phyloP scores from a whole-genome alignment of 2,329 filamentous ascomycete genomes.

The Tolypocladium album region DNA sequence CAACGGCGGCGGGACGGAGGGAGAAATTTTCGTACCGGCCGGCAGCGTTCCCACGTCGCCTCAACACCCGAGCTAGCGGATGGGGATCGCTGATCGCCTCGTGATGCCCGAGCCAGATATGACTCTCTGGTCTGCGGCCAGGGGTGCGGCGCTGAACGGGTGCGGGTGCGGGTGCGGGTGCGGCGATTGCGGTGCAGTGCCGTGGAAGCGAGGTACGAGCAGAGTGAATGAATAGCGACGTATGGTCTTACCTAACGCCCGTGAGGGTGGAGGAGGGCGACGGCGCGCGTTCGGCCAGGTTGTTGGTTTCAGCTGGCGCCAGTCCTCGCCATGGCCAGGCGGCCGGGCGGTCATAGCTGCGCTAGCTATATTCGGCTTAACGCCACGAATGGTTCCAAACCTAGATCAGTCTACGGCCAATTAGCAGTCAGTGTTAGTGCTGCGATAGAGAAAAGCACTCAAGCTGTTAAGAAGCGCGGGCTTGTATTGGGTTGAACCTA shows the following conservation, averaged over 20 bases:
- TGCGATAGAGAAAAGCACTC: neutral
- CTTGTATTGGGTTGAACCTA: accelerated
- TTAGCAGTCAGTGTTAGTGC: neutral
- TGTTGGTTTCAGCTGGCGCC: neutral
- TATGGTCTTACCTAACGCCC: constrained; percentile 21
- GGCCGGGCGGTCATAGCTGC: neutral
- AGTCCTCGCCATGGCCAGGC: neutral
- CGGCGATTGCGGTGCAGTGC: constrained; percentile 4
- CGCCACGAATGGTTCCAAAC: neutral
- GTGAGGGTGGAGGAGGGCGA: neutral
- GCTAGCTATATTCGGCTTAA: neutral
- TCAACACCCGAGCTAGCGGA: constrained; percentile 4
- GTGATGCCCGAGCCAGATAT: constrained; percentile 4
- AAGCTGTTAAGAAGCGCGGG: neutral
- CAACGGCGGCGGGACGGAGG: constrained; percentile 3
- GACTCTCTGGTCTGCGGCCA: constrained; percentile 5
- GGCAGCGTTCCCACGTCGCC: constrained; percentile 7
- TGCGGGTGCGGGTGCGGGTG: neutral
- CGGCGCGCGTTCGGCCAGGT: neutral
- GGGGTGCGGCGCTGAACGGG: constrained; percentile 1
- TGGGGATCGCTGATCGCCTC: constrained; percentile 3
- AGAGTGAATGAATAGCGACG: constrained; percentile 11
- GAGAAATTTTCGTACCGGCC: constrained; percentile 22
- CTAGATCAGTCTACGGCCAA: neutral
- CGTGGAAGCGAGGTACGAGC: constrained; percentile 8